Conservation (phyloP, 306 rosid species). For the Gastrolobium bilobum region DNA sequence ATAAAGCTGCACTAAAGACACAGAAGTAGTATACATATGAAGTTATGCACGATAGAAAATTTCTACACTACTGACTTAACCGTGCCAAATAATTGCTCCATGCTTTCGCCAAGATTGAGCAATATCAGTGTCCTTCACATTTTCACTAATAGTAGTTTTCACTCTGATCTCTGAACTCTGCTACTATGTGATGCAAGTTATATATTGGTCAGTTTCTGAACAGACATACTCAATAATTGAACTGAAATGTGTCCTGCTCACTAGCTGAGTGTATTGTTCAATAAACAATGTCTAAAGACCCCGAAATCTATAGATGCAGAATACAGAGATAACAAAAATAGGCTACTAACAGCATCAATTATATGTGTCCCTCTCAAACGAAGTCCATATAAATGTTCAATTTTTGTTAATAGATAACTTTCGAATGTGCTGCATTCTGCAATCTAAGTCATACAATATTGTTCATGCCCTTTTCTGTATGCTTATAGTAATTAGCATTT, state of each 20-base stretch:
- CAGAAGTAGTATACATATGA: background rate
- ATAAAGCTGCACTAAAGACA: background rate
- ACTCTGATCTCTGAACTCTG: background rate
- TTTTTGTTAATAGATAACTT: too few relatives aligned
- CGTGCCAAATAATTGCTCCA: background rate
- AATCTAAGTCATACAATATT: background rate
- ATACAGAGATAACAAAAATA: background rate
- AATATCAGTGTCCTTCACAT: background rate
- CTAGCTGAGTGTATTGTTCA: background rate
- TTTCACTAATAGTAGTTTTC: background rate
- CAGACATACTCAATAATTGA: background rate
- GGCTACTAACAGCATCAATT: background rate
- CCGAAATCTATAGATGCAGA: background rate
- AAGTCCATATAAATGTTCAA: background rate
- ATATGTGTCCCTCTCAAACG: background rate
- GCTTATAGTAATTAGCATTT: conserved; percentile 18
- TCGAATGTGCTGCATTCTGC: background rate
- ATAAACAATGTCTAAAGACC: background rate
- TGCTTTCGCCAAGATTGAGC: too few relatives aligned
- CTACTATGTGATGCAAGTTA: background rate
- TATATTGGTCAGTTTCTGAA: background rate
- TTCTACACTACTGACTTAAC: background rate
- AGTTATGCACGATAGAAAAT: background rate
- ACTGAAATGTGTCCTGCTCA: conserved; percentile 8
- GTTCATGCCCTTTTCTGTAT: background rate